Evolutionary conservation across 2,329 filamentous ascomycete species (phyloP), one percentile per base, ranked within the genome.

Genomic region (Knufia petricola): DNA sequence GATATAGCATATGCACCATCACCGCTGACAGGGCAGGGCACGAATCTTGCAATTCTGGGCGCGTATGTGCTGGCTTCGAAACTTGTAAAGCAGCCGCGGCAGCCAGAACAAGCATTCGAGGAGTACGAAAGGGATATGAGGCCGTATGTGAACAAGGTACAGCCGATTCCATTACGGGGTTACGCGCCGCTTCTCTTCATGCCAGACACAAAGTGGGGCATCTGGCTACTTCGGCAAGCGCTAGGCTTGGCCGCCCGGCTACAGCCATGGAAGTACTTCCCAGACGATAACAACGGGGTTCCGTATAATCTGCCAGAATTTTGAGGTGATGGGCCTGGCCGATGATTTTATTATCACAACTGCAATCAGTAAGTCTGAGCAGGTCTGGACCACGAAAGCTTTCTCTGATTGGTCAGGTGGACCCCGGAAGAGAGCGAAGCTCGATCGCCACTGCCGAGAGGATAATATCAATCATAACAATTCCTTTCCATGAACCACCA

Each of bases 1-100:
- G 70, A 73, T 59, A 69, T 70, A 21, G 70, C 69, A 3, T 69
- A 73, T 50, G 61, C 62, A 3, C 61, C 64, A 1, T 57, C 63
- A 2, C 57, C 61, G 1, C 34, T 64, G 4, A 67, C 58, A 0
- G 69, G 64, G 7, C 53, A 60, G 32, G 68, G 66, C 0, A 69
- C 66, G 1, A 65, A 57, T 2, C 55, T 56, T 1, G 61, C 61
- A 12, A 52, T 70, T 1, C 55, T 63, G 2, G 67, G 66, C 0
- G 74, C 75, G 0, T 81, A 81, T 56, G 61, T 78, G 2, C 64
- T 82, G 3, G 77, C 77, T 0, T 78, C 78, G 1, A 77, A 69
- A 48, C 56, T 69, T 8, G 47, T 46, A 4, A 54, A 52, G 9
- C 49, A n/a, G 9, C 31, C 44, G 9, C 10, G n/a, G 20, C 30